phyloP scores from a whole-genome alignment of 768 basidiomycete species.

The Boletus rubropictus region DNA sequence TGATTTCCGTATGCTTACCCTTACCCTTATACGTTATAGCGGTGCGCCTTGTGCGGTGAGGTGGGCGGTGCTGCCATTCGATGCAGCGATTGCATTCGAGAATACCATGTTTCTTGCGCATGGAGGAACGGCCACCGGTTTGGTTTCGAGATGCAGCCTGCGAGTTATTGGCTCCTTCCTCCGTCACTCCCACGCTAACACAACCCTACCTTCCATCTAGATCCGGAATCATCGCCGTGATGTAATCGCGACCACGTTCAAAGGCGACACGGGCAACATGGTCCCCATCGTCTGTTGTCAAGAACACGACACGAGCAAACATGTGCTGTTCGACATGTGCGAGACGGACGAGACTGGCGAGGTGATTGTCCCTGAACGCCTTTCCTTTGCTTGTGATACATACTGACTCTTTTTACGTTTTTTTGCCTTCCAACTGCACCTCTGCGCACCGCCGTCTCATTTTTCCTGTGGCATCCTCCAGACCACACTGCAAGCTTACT shows the following conservation, averaged over 20 bases:
- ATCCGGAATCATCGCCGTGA: conserved; percentile 75
- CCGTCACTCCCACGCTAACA: background rate
- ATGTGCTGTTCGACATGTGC: conserved; percentile 76
- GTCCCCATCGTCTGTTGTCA: conserved; percentile 72
- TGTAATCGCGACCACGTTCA: conserved; percentile 63
- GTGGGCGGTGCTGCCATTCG: conserved; percentile 73
- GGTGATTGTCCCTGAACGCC: conserved; percentile 41
- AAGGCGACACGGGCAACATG: conserved; percentile 75
- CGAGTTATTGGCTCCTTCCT: conserved; percentile 31
- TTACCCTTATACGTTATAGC: conserved; percentile 37
- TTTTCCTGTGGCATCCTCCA: conserved; percentile 25
- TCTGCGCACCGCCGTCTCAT: background rate
- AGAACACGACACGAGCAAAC: conserved; percentile 60
- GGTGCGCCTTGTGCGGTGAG: conserved; percentile 69
- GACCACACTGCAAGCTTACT: conserved; percentile 89
- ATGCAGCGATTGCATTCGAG: conserved; percentile 75
- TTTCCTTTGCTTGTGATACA: background rate
- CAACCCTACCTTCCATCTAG: conserved; percentile 32
- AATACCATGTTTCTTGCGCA: conserved; percentile 88
- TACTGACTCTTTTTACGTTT: conserved; percentile 9
- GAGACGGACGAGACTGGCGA: conserved; percentile 77
- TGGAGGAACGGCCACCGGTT: conserved; percentile 81
- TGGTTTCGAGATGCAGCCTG: conserved; percentile 88
- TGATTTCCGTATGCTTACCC: background rate
- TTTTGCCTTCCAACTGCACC: background rate